phyloP scores from a whole-genome alignment of 2,329 filamentous ascomycete species.

The Fusarium xyrophilum region DNA sequence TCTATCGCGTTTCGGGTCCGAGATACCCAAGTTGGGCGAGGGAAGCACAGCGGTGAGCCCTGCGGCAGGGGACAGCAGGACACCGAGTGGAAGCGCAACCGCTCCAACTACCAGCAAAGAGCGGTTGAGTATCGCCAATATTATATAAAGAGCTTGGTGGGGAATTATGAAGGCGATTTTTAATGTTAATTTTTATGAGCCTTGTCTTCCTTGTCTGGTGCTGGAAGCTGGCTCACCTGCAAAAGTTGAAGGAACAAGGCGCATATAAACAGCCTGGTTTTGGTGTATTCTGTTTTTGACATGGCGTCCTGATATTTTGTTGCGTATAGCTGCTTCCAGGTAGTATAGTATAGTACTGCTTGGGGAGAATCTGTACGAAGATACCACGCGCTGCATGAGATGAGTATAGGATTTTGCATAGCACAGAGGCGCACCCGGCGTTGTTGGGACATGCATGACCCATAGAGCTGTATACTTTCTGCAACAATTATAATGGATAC shows the following conservation, averaged over 20 bases:
- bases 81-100: conserved; percentile 27
- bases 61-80: conserved; percentile 34
- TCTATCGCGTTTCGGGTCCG: conserved; percentile 42
- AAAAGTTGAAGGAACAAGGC: conserved; percentile 24
- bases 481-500: conserved; percentile 24
- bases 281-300: conserved; percentile 17
- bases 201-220: conserved; percentile 10
- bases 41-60: conserved; percentile 42
- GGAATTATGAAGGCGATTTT: conserved; percentile 13
- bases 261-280: conserved; percentile 19
- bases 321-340: conserved; percentile 13
- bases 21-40: conserved; percentile 38
- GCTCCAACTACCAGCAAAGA: conserved; percentile 39
- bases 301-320: conserved; percentile 15
- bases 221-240: conserved; percentile 20
- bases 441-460: conserved; percentile 23
- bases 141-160: conserved; percentile 46
- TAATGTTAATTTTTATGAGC: conserved; percentile 38
- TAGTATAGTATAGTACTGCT: not conserved
- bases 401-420: conserved; percentile 29
- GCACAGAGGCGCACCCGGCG: conserved; percentile 27
- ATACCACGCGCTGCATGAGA: conserved; percentile 31
- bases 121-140: conserved; percentile 54
- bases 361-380: conserved; percentile 16
- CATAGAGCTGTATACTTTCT: conserved; percentile 27